These are phyloP conservation scores for Capsicum rhomboideum DNA, from an alignment of 257 asterid genomes.

Conservation along the genomic window DNA sequence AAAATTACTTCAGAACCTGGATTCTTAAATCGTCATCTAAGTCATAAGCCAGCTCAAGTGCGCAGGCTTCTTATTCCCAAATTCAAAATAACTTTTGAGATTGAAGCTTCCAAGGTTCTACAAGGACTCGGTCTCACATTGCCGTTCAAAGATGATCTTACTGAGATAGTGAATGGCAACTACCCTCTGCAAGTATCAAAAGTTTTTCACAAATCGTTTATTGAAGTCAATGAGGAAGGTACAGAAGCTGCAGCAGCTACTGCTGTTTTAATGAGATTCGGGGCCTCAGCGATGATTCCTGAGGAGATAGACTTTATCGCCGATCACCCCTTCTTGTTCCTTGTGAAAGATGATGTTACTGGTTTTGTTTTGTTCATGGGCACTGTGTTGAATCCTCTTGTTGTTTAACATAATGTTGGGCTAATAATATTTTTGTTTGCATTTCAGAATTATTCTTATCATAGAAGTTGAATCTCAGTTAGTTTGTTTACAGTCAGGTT, in stretches of 20 bases:
- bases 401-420: background rate
- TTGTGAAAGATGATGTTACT: constrained; percentile 20
- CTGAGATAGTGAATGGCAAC: constrained; percentile 14
- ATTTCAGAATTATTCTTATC: background rate
- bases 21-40: constrained; percentile 12
- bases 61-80: constrained; percentile 21
- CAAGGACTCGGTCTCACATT: constrained; percentile 1
- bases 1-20: constrained; percentile 16
- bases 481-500: no score
- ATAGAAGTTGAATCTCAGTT: background rate
- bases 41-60: constrained; percentile 8
- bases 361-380: constrained; percentile 23
- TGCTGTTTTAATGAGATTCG: background rate
- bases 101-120: constrained; percentile 24
- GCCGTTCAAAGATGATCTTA: constrained; percentile 7
- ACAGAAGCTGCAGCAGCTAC: constrained; percentile 24
- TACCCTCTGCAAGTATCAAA: background rate
- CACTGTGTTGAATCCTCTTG: constrained; percentile 18
- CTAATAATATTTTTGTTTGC: background rate
- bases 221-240: background rate
- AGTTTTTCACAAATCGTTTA: constrained; percentile 12
- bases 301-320: background rate
- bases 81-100: constrained; percentile 19
- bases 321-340: background rate
- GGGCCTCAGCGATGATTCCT: background rate